These are phyloP conservation scores for Penicillium coprophilum DNA, from an alignment of 495 filamentous ascomycete species.

Conservation along the genomic window DNA sequence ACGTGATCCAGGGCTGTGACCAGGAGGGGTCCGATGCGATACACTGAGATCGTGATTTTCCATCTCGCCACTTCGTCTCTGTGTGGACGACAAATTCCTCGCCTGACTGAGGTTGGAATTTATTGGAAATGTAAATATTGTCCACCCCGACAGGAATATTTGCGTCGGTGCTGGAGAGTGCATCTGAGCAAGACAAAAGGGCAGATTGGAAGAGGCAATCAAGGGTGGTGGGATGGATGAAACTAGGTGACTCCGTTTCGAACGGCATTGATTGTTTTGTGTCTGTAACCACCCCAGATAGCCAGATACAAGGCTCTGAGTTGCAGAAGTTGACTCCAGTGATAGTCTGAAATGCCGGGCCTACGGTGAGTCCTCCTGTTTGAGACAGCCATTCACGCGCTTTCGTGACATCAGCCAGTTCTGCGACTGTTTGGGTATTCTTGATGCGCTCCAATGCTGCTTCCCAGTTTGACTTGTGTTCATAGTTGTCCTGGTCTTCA, in stretches of 20 bases:
- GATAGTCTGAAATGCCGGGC: conserved; percentile 27
- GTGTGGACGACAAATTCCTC: conserved; percentile 24
- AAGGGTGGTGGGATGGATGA: conserved; percentile 38
- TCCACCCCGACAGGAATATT: conserved; percentile 28
- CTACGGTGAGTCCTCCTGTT: conserved; percentile 26
- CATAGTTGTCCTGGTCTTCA: conserved; percentile 12
- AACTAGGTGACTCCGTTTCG: conserved; percentile 20
- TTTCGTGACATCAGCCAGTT: conserved; percentile 12
- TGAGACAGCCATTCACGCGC: conserved; percentile 28
- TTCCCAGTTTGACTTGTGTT: conserved; percentile 18
- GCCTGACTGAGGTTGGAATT: conserved; percentile 16
- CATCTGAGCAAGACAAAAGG: conserved; percentile 23
- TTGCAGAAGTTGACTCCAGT: conserved; percentile 19
- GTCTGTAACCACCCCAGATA: conserved; percentile 23
- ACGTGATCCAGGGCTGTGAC: conserved; percentile 21
- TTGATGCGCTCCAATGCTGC: conserved; percentile 16
- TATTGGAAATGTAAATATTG: conserved; percentile 21
- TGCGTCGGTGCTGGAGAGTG: conserved; percentile 17
- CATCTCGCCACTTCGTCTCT: conserved; percentile 17
- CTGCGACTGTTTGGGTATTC: conserved; percentile 17
- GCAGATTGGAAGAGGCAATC: conserved; percentile 36
- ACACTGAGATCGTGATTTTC: conserved; percentile 18
- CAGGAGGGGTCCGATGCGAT: conserved; percentile 22
- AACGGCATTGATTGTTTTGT: conserved; percentile 25
- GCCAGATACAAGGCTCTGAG: conserved; percentile 22